Base-by-base conservation (phyloP, 306 rosid genomes). In the Astragalus glycyphyllos region DNA sequence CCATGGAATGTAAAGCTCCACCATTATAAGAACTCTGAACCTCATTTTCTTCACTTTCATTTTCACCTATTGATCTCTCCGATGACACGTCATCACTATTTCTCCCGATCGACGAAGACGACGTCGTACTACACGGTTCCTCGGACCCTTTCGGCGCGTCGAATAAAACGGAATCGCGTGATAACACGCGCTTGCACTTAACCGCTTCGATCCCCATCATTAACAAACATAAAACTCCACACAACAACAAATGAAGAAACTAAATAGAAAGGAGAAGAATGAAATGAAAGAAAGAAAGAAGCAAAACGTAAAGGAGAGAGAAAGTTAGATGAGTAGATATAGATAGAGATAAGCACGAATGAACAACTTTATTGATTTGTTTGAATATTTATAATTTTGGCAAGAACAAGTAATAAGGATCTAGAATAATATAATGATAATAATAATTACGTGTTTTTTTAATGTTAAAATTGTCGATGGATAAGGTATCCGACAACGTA, bases 31-130 rank as follows among this genome's bases (percentile, higher is more conserved):
- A 66, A 76, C 98, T 94, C 76, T 94, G 77, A 68, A 78, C 98
- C 81, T 90, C 98, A 56, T 83, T 79, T 67, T 85, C 91, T 7
- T 62, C 91, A 13, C 68, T 55, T 10, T 20, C 69, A 62, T 84
- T 86, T 2, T 82, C 89, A 11, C 32, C 86, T 56, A 73, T 78
- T 0, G 86, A 88, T 65, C 85, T 76, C 51, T 44, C 87, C 5
- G 86, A 78, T 6, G 82, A 85, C 62, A 72, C 80, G 73, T 90
- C 69, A 11, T 63, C 98, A 73, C 98, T 94, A 75, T 90, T 79
- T 72, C 84, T 87, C 58, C 98, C 98, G 57, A 94, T 90, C 88
- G 98, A 93, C 6, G 97, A 90, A 11, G 93, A 86, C 41, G 94
- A 55, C 10, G 92, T 31, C 6, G 90, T 69, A 59, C 86, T 79